Evolutionary conservation across 345 rosid genomes (phyloP), one percentile per base, ranked within the genome.

Genomic region (Leavenworthia alabamica): DNA sequence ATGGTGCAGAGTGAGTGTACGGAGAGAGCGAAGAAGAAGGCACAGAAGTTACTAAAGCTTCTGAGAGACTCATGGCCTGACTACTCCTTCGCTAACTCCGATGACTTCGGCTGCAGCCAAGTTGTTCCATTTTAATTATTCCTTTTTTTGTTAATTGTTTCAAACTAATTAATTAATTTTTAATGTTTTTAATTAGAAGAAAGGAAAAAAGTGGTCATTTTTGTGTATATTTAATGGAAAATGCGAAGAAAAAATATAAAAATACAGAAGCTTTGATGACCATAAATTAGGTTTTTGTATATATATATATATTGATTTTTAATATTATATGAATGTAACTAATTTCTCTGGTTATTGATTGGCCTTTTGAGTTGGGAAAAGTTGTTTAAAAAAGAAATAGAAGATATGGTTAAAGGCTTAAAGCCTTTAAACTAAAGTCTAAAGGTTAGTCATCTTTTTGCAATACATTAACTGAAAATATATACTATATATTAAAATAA

Each of bases 1-100:
- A 66, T 93, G 67, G 96, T 89, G 70, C 99, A 93, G 72, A 89
- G 96, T 49, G 96, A 89, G 15, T 89, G 97, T 69, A 93, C 97
- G 80, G 97, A 83, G 19, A 75, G 94, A 13, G 99, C 96, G 3
- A 93, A 93, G 82, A 74, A 90, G 79, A 93, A 93, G 68, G 97
- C 94, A 0, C 97, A 93, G 82, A 65, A 80, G 81, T 36, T 93
- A 60, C 62, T 93, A 64, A 93, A 93, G 77, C 71, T 85, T 72
- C 78, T 93, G 1, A 73, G 96, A 70, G 86, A 89, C 45, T 80
- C 84, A 13, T 92, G 96, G 98, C 96, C 91, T 7, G 84, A 76
- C 20, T 83, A 83, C 37, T 76, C 89, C 3, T 66, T 65, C 31
- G 87, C 81, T 16, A 77, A 77, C 78, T 89, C 96, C 37, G 80